Percentiles rank a stretch among this genome's conserved stretches.
phyloP scores from a whole-genome alignment of 1,284 basidiomycete species.

The Garcileccinum viscosum region DNA sequence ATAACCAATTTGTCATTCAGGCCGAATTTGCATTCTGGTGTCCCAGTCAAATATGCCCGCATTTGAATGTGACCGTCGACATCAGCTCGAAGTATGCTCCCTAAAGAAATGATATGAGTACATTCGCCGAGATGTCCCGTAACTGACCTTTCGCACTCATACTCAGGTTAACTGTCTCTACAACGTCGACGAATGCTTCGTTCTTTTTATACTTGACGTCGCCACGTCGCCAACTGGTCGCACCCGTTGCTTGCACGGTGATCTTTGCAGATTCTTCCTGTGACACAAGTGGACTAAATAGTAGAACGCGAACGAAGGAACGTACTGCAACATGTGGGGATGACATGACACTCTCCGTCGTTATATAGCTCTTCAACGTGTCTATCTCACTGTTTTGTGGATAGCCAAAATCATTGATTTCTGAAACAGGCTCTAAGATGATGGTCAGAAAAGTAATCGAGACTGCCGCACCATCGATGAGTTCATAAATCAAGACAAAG shows the following conservation, averaged over 20 bases:
- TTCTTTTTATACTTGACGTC: constrained; percentile 99
- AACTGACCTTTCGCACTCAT: constrained; percentile 92
- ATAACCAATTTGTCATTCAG: constrained; percentile 98
- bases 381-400: constrained; percentile 99
- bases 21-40: constrained; percentile 98
- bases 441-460: not conserved
- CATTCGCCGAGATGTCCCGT: not conserved
- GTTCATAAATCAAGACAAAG: constrained; percentile 95
- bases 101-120: constrained; percentile 47
- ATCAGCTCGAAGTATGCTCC: constrained; percentile 92
- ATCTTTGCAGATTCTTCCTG: constrained; percentile 97
- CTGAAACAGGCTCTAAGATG: constrained; percentile 48
- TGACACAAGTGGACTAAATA: constrained; percentile 12
- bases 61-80: constrained; percentile 98
- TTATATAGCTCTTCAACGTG: constrained; percentile 97
- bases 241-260: constrained; percentile 93
- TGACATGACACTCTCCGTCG: constrained; percentile 95
- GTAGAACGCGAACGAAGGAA: not conserved
- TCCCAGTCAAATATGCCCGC: constrained; percentile 95
- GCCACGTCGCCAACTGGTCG: constrained; percentile 90
- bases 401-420: constrained; percentile 98
- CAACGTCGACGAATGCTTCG: constrained; percentile 97
- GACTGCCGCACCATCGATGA: constrained; percentile 80
- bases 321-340: constrained; percentile 79
- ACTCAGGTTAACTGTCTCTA: constrained; percentile 94